Evolutionary conservation across 257 asterid species (phyloP), one percentile per base, ranked within the genome.

Genomic region (Cynanchum wilfordii): DNA sequence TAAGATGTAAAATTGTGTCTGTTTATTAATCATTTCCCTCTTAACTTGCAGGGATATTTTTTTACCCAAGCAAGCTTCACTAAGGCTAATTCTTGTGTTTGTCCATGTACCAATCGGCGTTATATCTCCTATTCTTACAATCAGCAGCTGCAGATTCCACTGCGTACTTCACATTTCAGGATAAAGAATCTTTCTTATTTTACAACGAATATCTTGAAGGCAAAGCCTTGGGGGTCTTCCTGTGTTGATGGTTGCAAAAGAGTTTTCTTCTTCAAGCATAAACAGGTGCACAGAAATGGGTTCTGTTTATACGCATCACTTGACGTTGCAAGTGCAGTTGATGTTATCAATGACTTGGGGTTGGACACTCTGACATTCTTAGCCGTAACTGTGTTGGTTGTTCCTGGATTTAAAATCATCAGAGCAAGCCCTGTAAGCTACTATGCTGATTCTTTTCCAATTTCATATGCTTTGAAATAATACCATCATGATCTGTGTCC

Each of bases 371-470:
- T 95, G 68, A 95, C 99, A 55, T 92, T 95, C 87, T 83, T 95
- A 84, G 96, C 76, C 49, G 99, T 95, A 40, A 95, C 97, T 72
- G 99, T 95, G 54, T 56, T 92, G 82, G 89, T 95, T 82, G 95
- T 95, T 84, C 99, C 99, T 72, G 96, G 87, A 81, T 92, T 95
- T 84, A 92, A 78, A 80, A 76, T 12, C 83, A 86, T 95, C 77
- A 91, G 87, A 90, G 93, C 99, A 74, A 95, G 99, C 86, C 98
- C 99, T 56, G 99, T 95, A 87, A 88, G 97, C 85, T 76, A 17
- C 62, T 64, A 27, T 75, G 29, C 38, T 55, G 13, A 12, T 52
- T 7, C 58, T 47, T 47, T 25, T 45, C 13, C 30, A 17, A 29
- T 56, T 29, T 64, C 17, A 7, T 27, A 19, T 24, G 54, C 29